phyloP scores from a whole-genome alignment of 2,329 filamentous ascomycete genomes.

The Chaetomium sp. region DNA sequence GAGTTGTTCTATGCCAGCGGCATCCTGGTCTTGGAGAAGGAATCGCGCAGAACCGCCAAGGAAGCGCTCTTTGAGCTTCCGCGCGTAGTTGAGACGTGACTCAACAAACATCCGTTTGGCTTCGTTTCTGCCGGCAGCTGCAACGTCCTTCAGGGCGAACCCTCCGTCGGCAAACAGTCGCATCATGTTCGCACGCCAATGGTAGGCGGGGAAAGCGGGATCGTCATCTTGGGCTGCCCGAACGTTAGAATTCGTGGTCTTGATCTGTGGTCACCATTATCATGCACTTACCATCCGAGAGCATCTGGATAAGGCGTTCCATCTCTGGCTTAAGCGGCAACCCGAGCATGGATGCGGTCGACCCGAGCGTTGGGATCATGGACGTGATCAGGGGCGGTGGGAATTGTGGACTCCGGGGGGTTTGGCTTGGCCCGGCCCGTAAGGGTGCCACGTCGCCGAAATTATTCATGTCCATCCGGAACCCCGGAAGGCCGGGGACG shows the following conservation, averaged over 20 bases:
- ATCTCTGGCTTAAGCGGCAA: conserved; percentile 6
- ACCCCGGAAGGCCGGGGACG: not conserved
- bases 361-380: not conserved
- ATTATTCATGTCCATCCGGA: conserved; percentile 10
- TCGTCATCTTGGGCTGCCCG: conserved; percentile 8
- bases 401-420: conserved; percentile 7
- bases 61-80: conserved; percentile 14
- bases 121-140: conserved; percentile 7
- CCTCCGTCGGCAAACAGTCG: conserved; percentile 8
- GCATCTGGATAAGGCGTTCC: conserved; percentile 7
- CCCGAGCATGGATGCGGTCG: conserved; percentile 1
- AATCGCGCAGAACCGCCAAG: conserved; percentile 10
- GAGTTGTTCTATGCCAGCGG: conserved; percentile 13
- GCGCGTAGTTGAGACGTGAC: conserved; percentile 11
- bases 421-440: not conserved
- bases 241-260: not conserved
- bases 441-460: conserved; percentile 1
- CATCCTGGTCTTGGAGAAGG: conserved; percentile 12
- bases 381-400: conserved; percentile 8
- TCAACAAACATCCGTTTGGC: conserved; percentile 8
- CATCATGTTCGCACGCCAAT: conserved; percentile 14
- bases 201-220: not conserved
- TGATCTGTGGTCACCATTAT: no score
- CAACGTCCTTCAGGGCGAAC: conserved; percentile 3
- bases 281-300: conserved; percentile 4